Conservation (phyloP, 305 asterid species). For the Ajuga reptans region DNA sequence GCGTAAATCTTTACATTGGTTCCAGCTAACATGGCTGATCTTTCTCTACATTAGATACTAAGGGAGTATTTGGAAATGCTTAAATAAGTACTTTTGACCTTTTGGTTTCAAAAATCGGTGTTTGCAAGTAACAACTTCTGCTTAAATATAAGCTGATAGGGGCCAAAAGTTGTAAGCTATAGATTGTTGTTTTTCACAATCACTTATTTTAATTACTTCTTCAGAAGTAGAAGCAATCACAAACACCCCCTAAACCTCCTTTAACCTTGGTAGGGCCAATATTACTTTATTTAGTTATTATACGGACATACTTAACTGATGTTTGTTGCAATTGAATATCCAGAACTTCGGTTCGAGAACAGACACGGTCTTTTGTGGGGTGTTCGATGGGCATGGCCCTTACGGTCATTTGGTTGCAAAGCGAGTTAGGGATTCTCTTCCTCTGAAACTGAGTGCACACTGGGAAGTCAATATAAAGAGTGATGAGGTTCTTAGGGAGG, state of each 20-base stretch:
- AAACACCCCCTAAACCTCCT: background rate
- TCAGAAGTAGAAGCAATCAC: no score
- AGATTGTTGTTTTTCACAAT: no score
- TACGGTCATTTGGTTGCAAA: constrained; percentile 87
- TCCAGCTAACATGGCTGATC: background rate
- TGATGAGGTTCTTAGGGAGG: constrained; percentile 49
- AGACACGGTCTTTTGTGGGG: constrained; percentile 85
- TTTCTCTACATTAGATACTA: background rate
- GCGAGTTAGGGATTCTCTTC: constrained; percentile 80
- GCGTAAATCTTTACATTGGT: background rate
- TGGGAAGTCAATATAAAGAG: constrained; percentile 65
- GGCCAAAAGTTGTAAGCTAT: no score
- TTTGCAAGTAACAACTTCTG: no score
- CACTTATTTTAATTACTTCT: no score
- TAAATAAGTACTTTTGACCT: no score
- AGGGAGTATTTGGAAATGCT: no score
- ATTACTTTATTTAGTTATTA: background rate
- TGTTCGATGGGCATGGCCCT: constrained; percentile 95
- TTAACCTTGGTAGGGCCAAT: background rate
- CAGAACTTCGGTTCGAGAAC: constrained; percentile 84
- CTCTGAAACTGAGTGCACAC: constrained; percentile 60
- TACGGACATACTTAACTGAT: background rate
- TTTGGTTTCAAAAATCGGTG: no score
- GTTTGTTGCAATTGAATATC: constrained; percentile 23
- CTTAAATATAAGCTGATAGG: no score